These are phyloP conservation scores for Beauveria scarabaeidicola DNA, from an alignment of 2,329 filamentous ascomycete genomes.

Conservation along the genomic window DNA sequence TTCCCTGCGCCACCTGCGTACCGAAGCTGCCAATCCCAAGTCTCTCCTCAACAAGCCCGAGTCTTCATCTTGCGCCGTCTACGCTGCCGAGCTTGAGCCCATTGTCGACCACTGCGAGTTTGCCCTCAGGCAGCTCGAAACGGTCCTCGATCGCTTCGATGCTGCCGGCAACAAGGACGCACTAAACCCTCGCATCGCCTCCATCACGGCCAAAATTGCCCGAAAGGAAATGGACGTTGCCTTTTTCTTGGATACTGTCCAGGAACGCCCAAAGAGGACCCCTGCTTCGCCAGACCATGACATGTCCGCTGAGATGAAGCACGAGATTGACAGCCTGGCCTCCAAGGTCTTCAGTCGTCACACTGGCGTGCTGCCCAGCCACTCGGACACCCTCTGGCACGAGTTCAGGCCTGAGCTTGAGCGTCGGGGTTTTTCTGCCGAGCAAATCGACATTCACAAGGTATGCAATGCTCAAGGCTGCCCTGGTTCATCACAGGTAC, in stretches of 20 bases:
- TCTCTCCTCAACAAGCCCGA: slow-evolving; percentile 42
- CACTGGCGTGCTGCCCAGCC: slow-evolving; percentile 29
- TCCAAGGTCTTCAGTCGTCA: slow-evolving; percentile 38
- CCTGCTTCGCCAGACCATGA: slow-evolving; percentile 28
- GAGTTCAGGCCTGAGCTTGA: slow-evolving; percentile 51
- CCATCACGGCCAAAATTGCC: slow-evolving; percentile 38
- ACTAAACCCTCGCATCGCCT: slow-evolving; percentile 30
- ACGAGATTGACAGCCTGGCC: slow-evolving; percentile 52
- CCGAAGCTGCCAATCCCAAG: slow-evolving; percentile 48
- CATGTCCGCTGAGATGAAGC: slow-evolving; percentile 46
- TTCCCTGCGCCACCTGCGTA: slow-evolving; percentile 48
- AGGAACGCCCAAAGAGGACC: slow-evolving; percentile 39
- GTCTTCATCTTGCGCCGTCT: slow-evolving; percentile 28
- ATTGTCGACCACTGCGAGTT: slow-evolving; percentile 49
- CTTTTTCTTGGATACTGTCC: slow-evolving; percentile 49
- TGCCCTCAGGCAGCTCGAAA: slow-evolving; percentile 46
- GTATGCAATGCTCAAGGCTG: slow-evolving; percentile 43
- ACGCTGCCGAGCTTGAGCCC: slow-evolving; percentile 39
- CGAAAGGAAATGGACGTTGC: slow-evolving; percentile 46
- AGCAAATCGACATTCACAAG: slow-evolving; percentile 49
- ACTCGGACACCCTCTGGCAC: slow-evolving; percentile 48
- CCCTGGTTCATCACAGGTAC: slow-evolving; percentile 1
- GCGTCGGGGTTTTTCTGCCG: slow-evolving; percentile 47
- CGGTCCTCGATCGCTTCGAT: slow-evolving; percentile 40
- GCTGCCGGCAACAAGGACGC: slow-evolving; percentile 22